Base-by-base conservation (phyloP, 2,329 filamentous ascomycete species). In the Biscogniauxia marginata region DNA sequence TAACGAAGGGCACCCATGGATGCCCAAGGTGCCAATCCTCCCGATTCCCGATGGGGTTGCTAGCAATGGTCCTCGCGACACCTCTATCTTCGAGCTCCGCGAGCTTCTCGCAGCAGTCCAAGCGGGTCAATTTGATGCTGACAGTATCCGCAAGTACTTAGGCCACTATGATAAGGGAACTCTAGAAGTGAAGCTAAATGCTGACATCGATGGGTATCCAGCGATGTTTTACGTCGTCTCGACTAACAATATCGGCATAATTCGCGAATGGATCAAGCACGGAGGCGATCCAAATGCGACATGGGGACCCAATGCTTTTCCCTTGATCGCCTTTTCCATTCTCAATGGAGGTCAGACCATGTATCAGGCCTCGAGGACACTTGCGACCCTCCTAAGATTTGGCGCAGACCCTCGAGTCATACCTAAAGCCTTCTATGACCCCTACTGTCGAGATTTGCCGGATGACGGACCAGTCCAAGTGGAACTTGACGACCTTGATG, bases 151-250 rank as follows among this genome's bases (percentile, higher is more conserved):
- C 1, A 53, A 46, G 1, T 65, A 65, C 46, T 18, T 65, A 1
- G 46, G 30, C 16, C 47, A 54, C 13, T 58, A 48, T 43, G 43
- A 50, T 18, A 43, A 52, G 21, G 47, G 49, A 21, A 55, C 13
- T 7, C 39, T 62, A 3, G 8, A 43, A 3, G 7, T 20, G 2
- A 22, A 52, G 6, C 23, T 65, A n/a, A 65, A 63, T 52, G 52
- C 46, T 7, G 13, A 21, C 1, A n/a, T 65, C 4, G 48, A 58
- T 1, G 62, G 56, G 0, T 60, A 52, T 21, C 62, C 62, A 20
- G 57, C 60, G 6, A 61, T 64, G 16, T 64, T 65, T 46, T 65
- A 61, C 24, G 25, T 64, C 19, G 54, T 60, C 11, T 43, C 52
- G 7, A 60, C 56, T 1, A 53, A 61, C 19, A 30, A 61, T n/a